Percentiles rank a stretch among this genome's conserved stretches.
Conservation (phyloP, 2,329 filamentous ascomycete species). For the Ophiostoma piceae region DNA sequence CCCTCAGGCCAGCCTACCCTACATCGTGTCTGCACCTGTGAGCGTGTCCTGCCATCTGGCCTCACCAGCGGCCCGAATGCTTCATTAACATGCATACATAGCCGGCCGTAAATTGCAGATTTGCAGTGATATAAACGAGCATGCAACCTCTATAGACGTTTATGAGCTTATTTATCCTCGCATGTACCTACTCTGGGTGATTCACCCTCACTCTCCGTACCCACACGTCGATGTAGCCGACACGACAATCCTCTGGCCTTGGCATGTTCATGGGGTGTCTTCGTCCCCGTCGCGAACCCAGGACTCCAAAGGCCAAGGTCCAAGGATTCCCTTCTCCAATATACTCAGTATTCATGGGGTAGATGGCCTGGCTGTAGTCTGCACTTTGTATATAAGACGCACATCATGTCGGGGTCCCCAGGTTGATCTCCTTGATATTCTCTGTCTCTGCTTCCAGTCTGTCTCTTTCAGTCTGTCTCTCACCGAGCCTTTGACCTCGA, state of each 20-base stretch:
- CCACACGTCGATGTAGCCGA: conserved; percentile 1
- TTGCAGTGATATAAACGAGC: background rate
- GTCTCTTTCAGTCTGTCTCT: background rate
- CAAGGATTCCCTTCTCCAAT: background rate
- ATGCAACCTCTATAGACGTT: background rate
- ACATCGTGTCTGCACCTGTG: background rate
- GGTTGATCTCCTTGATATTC: background rate
- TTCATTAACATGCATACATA: background rate
- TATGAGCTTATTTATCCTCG: background rate
- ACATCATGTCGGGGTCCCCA: background rate
- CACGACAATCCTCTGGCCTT: background rate
- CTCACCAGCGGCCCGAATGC: conserved; percentile 2
- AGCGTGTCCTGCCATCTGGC: background rate
- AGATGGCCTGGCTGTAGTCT: background rate
- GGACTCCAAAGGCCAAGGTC: too few species aligned
- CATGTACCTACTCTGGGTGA: background rate
- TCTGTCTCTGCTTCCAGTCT: background rate
- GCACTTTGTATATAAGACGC: background rate
- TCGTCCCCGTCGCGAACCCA: background rate
- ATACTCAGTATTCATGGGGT: background rate
- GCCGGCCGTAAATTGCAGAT: background rate
- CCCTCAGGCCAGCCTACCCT: background rate
- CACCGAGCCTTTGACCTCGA: background rate
- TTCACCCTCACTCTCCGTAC: background rate
- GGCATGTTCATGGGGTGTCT: background rate